Evolutionary conservation across 331 rosid genomes (phyloP).

Genomic region (Quercus lobata): DNA sequence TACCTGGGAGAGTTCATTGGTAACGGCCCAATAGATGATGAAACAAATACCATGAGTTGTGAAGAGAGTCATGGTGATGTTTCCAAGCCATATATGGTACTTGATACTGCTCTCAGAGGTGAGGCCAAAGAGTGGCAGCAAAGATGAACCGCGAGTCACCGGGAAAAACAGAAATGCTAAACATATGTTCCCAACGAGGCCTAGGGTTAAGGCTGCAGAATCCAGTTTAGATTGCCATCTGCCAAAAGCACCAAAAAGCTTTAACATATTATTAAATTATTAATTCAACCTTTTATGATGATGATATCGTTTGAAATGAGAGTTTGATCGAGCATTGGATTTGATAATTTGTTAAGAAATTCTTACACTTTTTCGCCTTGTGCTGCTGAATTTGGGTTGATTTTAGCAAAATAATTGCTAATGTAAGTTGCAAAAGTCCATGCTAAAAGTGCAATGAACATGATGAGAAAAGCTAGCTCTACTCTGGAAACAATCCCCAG

Average conservation of each 20-base stretch:
- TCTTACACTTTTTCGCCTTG: slow-evolving; percentile 41
- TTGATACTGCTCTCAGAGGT: slow-evolving; percentile 60
- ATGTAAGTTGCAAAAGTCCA: slow-evolving; percentile 37
- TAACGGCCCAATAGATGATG: slow-evolving; percentile 36
- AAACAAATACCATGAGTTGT: slow-evolving; percentile 51
- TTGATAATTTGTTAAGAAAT: neutral
- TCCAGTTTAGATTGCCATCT: slow-evolving; percentile 57
- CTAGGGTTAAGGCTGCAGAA: slow-evolving; percentile 25
- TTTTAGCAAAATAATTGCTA: slow-evolving; percentile 9
- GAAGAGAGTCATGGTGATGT: slow-evolving; percentile 46
- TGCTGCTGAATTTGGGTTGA: slow-evolving; percentile 18
- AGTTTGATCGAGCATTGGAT: too few relatives aligned
- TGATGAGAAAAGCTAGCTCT: slow-evolving; percentile 45
- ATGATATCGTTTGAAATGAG: too few relatives aligned
- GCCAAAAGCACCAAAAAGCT: neutral
- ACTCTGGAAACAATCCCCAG: slow-evolving; percentile 57
- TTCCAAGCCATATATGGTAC: slow-evolving; percentile 72
- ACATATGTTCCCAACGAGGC: slow-evolving; percentile 41
- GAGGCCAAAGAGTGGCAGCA: slow-evolving; percentile 59
- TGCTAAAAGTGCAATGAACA: slow-evolving; percentile 55
- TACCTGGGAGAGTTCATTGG: slow-evolving; percentile 38
- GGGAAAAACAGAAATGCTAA: slow-evolving; percentile 56
- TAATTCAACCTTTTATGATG: too few relatives aligned
- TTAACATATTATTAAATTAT: neutral
- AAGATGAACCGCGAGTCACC: slow-evolving; percentile 57